phyloP scores from a whole-genome alignment of 768 basidiomycete species.

The Vararia minispora region DNA sequence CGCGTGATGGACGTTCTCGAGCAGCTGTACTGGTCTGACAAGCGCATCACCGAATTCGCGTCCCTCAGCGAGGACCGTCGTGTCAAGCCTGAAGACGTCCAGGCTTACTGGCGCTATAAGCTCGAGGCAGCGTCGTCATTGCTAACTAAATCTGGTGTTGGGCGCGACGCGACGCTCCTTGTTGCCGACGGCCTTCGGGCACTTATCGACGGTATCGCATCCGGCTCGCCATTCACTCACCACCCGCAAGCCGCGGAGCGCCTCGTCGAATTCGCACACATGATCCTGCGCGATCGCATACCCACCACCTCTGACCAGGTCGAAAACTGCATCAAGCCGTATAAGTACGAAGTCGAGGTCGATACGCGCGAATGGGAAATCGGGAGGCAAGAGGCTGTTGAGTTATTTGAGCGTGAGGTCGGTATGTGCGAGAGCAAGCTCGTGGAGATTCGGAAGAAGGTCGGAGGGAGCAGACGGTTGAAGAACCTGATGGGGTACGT shows the following conservation, averaged over 20 bases:
- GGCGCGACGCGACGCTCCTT: slow-evolving; percentile 85
- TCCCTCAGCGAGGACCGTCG: slow-evolving; percentile 58
- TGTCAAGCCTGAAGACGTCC: slow-evolving; percentile 63
- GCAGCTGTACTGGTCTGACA: slow-evolving; percentile 94
- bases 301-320: slow-evolving; percentile 96
- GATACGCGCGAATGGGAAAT: slow-evolving; percentile 87
- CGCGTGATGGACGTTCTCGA: slow-evolving; percentile 97
- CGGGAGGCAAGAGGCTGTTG: slow-evolving; percentile 65
- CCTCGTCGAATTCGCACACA: slow-evolving; percentile 85
- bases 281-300: slow-evolving; percentile 86
- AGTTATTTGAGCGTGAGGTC: slow-evolving; percentile 78
- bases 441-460: slow-evolving; percentile 75
- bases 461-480: slow-evolving; percentile 79
- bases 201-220: slow-evolving; percentile 82
- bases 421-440: slow-evolving; percentile 78
- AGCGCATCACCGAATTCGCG: slow-evolving; percentile 67
- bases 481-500: slow-evolving; percentile 72
- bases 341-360: slow-evolving; percentile 96
- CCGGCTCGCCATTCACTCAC: slow-evolving; percentile 83
- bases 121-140: slow-evolving; percentile 88
- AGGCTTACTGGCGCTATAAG: slow-evolving; percentile 93
- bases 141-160: slow-evolving; percentile 92
- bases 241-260: slow-evolving; percentile 86
- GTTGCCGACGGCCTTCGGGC: slow-evolving; percentile 89
- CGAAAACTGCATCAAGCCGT: slow-evolving; percentile 99